Conservation (phyloP, 108 stramenopile genomes). For the Nitzschia sp. region DNA sequence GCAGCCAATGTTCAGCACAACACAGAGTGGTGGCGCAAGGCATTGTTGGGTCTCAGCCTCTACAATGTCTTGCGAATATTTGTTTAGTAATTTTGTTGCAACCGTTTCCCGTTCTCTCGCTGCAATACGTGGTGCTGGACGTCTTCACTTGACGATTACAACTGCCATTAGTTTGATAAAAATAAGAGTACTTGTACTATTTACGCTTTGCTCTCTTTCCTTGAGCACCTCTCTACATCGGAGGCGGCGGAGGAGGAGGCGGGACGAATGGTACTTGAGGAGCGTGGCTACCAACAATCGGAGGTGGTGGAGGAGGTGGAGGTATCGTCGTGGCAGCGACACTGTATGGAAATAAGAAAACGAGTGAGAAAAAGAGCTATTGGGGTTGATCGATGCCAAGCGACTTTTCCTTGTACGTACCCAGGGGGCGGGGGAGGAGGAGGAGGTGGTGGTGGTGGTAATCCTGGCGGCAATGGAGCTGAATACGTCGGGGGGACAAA, state of each 20-base stretch:
- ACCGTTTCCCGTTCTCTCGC: no score
- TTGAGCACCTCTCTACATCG: no score
- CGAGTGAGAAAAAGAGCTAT: neutral
- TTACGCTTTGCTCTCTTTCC: no score
- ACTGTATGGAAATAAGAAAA: neutral
- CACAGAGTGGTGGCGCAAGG: constrained; percentile 35
- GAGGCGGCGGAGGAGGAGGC: neutral
- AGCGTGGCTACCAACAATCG: no score
- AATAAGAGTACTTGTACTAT: no score
- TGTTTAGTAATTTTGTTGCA: no score
- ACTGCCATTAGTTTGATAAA: no score
- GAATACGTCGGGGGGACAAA: neutral
- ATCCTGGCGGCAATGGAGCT: constrained; percentile 1
- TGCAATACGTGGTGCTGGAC: no score
- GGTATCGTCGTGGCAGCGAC: neutral
- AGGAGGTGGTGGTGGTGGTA: neutral
- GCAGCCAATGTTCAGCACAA: constrained; percentile 38
- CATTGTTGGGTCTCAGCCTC: constrained; percentile 31
- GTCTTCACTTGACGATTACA: no score
- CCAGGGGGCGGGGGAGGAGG: neutral
- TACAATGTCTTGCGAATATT: constrained; percentile 42
- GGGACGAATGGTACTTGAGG: neutral
- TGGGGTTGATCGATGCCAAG: neutral
- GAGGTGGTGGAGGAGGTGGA: neutral
- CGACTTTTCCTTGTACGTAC: neutral